phyloP scores from a whole-genome alignment of 768 basidiomycete genomes.

The Boletus sp. region DNA sequence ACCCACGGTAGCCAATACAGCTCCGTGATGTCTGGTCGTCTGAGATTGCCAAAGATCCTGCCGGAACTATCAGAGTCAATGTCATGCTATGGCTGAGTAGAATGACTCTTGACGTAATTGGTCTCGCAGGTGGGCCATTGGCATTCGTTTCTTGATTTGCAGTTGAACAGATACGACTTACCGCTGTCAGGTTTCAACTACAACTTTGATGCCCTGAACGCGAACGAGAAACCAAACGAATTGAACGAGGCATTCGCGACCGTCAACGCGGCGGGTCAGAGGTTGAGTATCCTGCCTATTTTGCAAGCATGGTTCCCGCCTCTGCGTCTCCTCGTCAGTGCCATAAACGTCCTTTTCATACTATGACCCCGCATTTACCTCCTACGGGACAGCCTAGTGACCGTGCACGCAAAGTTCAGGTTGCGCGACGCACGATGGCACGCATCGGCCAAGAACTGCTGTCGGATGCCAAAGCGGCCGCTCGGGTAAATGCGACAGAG shows the following conservation, averaged over 20 bases:
- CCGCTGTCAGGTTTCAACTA: conserved; percentile 33
- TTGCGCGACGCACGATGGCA: conserved; percentile 40
- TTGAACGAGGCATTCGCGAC: no score
- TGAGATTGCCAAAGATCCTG: conserved; percentile 29
- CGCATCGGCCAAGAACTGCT: conserved; percentile 50
- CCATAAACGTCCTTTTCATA: background rate
- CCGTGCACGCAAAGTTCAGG: conserved; percentile 12
- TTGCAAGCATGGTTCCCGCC: no score
- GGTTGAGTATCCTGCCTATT: no score
- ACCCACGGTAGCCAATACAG: conserved; percentile 8
- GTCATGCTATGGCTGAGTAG: conserved; percentile 30
- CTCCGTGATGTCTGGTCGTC: conserved; percentile 45
- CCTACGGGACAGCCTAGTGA: conserved; percentile 21
- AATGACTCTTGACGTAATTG: conserved; percentile 24
- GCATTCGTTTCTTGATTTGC: background rate
- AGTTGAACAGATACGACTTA: background rate
- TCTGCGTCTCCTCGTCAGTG: conserved; percentile 27
- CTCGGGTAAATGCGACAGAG: conserved; percentile 21
- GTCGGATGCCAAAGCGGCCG: conserved; percentile 43
- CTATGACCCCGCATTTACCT: background rate
- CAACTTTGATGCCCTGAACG: conserved; percentile 31
- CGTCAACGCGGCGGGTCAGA: no score
- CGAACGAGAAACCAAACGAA: background rate
- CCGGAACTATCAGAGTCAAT: conserved; percentile 24
- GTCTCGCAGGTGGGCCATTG: conserved; percentile 32